Percentiles rank a stretch among this genome's conserved stretches.
phyloP scores from a whole-genome alignment of 192 early-diverging fungal genomes.

The Entophlyctis helioformis region DNA sequence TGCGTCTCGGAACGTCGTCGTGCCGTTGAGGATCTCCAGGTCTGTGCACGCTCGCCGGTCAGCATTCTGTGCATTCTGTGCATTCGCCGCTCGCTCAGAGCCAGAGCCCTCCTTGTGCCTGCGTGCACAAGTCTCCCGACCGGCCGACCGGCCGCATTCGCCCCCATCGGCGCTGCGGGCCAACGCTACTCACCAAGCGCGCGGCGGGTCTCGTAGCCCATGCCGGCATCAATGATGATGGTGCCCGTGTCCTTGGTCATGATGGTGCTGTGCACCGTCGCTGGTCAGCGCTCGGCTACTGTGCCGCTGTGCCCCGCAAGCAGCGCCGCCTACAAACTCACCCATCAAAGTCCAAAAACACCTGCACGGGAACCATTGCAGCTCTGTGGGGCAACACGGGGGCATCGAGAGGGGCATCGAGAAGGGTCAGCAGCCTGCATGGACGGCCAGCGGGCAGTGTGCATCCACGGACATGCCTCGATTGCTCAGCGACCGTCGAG shows the following conservation, averaged over 20 bases:
- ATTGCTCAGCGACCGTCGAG: too few species aligned
- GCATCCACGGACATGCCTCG: too few species aligned
- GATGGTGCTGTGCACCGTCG: constrained; percentile 7
- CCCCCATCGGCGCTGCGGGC: neutral
- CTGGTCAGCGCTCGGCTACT: too few species aligned
- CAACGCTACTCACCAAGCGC: constrained; percentile 4
- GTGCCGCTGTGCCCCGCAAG: too few species aligned
- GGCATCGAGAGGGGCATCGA: too few species aligned
- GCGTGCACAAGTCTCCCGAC: too few species aligned
- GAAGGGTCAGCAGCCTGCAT: too few species aligned
- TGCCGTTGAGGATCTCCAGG: constrained; percentile 24
- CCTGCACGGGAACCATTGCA: too few species aligned
- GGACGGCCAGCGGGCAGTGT: too few species aligned
- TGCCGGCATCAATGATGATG: constrained; percentile 26
- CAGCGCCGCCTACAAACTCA: too few species aligned
- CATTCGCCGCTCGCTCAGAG: neutral
- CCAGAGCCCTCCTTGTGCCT: neutral
- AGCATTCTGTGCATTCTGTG: neutral
- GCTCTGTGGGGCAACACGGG: too few species aligned
- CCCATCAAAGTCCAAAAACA: too few species aligned
- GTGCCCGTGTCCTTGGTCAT: constrained; percentile 28
- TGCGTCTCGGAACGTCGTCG: constrained; percentile 23
- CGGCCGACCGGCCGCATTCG: neutral
- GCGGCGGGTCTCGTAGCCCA: constrained; percentile 13
- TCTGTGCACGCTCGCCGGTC: neutral